phyloP scores from a whole-genome alignment of 2,329 filamentous ascomycete genomes.

The Fusarium acutatum region DNA sequence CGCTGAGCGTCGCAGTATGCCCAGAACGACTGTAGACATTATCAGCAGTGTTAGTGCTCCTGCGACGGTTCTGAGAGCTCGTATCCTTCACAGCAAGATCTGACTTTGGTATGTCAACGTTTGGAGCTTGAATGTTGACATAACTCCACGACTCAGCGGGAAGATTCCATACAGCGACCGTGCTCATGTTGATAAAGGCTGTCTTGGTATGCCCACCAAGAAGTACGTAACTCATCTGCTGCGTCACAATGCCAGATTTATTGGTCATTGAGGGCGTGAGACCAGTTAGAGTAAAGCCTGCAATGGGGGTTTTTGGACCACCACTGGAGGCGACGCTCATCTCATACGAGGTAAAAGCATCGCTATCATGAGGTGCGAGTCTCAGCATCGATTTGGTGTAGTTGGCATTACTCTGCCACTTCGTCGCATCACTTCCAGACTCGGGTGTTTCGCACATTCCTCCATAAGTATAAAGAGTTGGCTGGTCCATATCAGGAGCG shows the following conservation, averaged over 20 bases:
- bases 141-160: constrained; percentile 91
- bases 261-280: constrained; percentile 76
- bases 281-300: constrained; percentile 84
- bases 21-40: constrained; percentile 84
- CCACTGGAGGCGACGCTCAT: constrained; percentile 53
- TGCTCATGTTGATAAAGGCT: constrained; percentile 95
- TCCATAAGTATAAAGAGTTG: constrained; percentile 79
- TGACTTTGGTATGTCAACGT: constrained; percentile 50
- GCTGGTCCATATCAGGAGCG: constrained; percentile 60
- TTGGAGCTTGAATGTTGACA: constrained; percentile 66
- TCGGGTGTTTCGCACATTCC: constrained; percentile 79
- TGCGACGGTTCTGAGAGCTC: constrained; percentile 6
- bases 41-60: constrained; percentile 40
- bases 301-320: constrained; percentile 79
- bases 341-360: constrained; percentile 45
- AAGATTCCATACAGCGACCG: constrained; percentile 84
- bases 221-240: constrained; percentile 81
- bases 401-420: constrained; percentile 73
- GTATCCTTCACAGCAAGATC: constrained; percentile 62
- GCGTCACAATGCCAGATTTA: constrained; percentile 69
- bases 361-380: constrained; percentile 58
- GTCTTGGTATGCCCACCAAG: constrained; percentile 84
- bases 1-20: constrained; percentile 82
- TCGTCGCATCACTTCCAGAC: constrained; percentile 45
- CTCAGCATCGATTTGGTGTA: constrained; percentile 85